Base-by-base conservation (phyloP, 768 basidiomycete genomes). In the Mycena epipterygia region DNA sequence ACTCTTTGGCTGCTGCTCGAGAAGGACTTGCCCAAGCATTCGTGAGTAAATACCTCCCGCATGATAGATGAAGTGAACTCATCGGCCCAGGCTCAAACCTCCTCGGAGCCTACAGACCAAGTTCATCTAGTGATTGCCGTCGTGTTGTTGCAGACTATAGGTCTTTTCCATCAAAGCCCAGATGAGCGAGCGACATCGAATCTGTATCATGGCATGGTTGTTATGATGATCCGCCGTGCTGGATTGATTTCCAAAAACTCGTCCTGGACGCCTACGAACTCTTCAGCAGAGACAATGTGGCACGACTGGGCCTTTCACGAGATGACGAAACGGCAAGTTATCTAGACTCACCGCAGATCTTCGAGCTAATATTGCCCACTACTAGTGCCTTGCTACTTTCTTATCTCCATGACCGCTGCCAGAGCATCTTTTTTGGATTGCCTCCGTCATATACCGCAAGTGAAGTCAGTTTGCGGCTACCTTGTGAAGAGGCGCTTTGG, bases 401-500 rank as follows among this genome's bases (percentile, higher is more conserved):
- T 0, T 91, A 88, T 77, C 77, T 88, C 27, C 89, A 90, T 71
- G 90, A 91, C 74, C 87, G 85, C 76, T 86, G 81, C 35, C 86
- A 88, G 68, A 84, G 84, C 74, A 86, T 90, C 44, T 89, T 84
- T 77, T 90, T 88, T 73, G 85, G 87, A 27, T 72, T 86, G 23
- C 77, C 81, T 1, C 85, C 88, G 2, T 84, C 86, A 0, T 89
- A 88, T 77, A 77, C 79, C 2, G 80, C 84, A 1, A 75, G 81
- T 32, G 89, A 90, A 69, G 80, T 90, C 13, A 82, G 84, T 48
- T 77, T 89, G 44, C 81, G 83, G 37, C 83, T 91, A 19, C 90
- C 90, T 6, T 89, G 88, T 73, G 90, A 90, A 48, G 86, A 89
- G 27, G 81, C 78, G 23, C 80, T 90, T 2, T 91, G 89, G 90